Base-by-base conservation (phyloP, 805 yeast species). In the Wickerhamomyces chambardii region DNA sequence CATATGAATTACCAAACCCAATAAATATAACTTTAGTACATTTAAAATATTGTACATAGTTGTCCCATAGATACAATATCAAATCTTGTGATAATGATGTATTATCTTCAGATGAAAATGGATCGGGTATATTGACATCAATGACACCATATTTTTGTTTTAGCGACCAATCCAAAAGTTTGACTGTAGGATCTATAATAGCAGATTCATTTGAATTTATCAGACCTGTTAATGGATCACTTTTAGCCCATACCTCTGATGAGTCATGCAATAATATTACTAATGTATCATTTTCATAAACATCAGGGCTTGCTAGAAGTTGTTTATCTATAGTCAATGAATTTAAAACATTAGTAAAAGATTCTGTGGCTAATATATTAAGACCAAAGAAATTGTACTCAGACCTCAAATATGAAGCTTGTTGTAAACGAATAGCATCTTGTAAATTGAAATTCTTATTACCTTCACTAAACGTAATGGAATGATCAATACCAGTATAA, bases 1-100 rank as follows among this genome's bases (percentile, higher is more conserved):
- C 79, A 49, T 84, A 83, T 0, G 96, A 78, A 38, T 86, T 95
- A 28, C 98, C 98, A 44, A 82, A 72, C 7, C 97, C 97, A 28
- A 89, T 70, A 52, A 90, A 77, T 1, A 84, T 78, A 24, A 92
- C 55, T 44, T 83, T 84, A 31, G 74, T 63, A 30, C 84, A 74
- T 35, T 73, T 71, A 46, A 87, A 84, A 52, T 80, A 84, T 40
- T 81, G 77, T 35, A 92, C 61, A 50, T 84, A 86, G 53, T 87
- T 84, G 55, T 90, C 97, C 96, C 97, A 92, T 15, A 92, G 49
- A 52, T 83, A 83, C 10, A 84, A 56, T 30, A 86, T 51, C 1
- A 83, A 66, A 48, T 87, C 96, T 53, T 86, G 95, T 1, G 92
- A 70, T 25, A 82, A 75, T 41, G 78, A 77, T 51, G 79, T 79